A percentile compares a stretch with the other conserved stretches of the same genome.
Evolutionary conservation across 345 rosid genomes (phyloP).

Genomic region (Euphorbia pulcherrima): DNA sequence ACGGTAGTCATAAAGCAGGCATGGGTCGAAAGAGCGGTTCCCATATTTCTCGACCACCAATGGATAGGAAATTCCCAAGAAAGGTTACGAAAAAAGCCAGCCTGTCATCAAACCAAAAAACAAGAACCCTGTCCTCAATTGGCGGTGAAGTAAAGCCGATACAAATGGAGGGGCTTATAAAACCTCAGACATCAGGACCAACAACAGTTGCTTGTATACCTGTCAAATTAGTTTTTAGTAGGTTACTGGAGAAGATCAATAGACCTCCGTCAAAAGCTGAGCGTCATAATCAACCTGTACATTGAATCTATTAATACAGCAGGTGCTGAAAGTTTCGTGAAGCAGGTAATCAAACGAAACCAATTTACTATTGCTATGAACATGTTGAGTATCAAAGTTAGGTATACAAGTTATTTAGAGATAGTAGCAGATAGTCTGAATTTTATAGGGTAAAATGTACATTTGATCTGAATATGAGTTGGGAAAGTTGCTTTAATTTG

Average conservation of each 20-base stretch:
- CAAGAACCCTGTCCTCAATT: conserved; percentile 77
- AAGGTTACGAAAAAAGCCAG: conserved; percentile 53
- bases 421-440: conserved; percentile 16
- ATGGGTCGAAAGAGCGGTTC: conserved; percentile 39
- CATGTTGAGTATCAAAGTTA: conserved; percentile 13
- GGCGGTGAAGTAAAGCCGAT: conserved; percentile 36
- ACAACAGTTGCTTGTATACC: conserved; percentile 98
- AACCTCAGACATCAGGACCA: conserved; percentile 58
- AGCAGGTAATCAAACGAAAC: conserved; percentile 17
- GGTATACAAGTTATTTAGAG: conserved; percentile 17
- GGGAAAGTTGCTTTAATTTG: background rate
- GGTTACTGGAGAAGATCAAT: conserved; percentile 98
- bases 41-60: conserved; percentile 38
- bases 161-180: conserved; percentile 56
- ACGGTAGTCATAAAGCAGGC: conserved; percentile 36
- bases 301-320: conserved; percentile 22
- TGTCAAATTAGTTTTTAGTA: conserved; percentile 84
- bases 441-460: conserved; percentile 22
- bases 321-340: conserved; percentile 16
- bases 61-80: conserved; percentile 43
- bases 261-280: conserved; percentile 77
- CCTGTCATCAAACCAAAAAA: conserved; percentile 65
- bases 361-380: background rate
- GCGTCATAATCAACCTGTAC: conserved; percentile 34
- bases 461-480: conserved; percentile 18